phyloP scores from a whole-genome alignment of 192 early-diverging fungal species.

The Backusella macrospora region DNA sequence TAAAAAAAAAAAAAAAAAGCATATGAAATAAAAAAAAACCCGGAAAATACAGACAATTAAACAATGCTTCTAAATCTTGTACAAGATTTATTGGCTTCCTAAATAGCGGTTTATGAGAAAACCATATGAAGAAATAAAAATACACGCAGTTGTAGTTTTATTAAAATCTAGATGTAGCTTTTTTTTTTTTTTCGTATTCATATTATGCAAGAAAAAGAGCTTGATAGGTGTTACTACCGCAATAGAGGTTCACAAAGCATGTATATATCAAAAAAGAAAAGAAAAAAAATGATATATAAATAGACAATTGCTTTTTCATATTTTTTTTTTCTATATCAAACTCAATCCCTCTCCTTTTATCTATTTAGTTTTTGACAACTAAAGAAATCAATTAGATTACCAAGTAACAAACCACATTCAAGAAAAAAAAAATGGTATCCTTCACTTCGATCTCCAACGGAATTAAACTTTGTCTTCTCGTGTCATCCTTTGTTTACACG shows the following conservation, averaged over 20 bases:
- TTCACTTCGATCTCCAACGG: slow-evolving; percentile 6
- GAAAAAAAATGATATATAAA: slow-evolving; percentile 2
- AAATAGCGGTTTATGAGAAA: background rate
- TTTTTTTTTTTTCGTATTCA: no score
- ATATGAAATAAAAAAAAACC: no score
- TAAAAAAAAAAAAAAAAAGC: no score
- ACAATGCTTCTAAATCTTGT: no score
- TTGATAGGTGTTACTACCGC: no score
- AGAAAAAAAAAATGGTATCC: slow-evolving; percentile 16
- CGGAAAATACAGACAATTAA: background rate
- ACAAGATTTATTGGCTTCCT: slow-evolving; percentile 10
- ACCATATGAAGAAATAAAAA: background rate
- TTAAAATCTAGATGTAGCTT: no score
- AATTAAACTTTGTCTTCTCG: background rate
- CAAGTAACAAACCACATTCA: no score
- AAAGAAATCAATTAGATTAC: background rate
- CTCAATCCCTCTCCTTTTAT: background rate
- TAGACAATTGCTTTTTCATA: background rate
- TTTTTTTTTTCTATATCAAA: slow-evolving; percentile 1
- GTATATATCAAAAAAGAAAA: no score
- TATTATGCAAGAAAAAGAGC: background rate
- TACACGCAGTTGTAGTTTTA: background rate
- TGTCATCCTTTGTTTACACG: background rate
- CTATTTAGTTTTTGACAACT: slow-evolving; percentile 3
- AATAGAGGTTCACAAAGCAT: no score